Percentiles rank a stretch among this genome's conserved stretches.
These are phyloP conservation scores for Vaccinium corymbosum DNA, from an alignment of 148 eudicot genomes.

Conservation along the genomic window DNA sequence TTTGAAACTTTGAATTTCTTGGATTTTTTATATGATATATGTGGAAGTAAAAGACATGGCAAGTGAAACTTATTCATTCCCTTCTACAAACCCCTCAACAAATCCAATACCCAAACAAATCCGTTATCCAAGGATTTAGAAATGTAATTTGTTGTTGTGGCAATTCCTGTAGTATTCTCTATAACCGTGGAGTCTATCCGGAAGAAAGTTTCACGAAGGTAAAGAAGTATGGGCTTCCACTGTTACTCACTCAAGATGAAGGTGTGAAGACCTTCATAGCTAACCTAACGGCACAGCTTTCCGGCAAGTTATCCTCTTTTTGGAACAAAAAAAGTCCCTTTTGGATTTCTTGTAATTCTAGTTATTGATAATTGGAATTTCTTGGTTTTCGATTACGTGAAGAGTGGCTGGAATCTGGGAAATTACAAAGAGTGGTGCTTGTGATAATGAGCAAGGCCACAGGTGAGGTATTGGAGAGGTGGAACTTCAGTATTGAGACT, in stretches of 20 bases:
- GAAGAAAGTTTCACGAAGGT: conserved; percentile 89
- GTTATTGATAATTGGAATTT: not conserved
- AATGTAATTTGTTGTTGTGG: conserved; percentile 1
- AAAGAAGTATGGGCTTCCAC: conserved; percentile 90
- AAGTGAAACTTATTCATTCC: not conserved
- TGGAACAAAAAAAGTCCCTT: not conserved
- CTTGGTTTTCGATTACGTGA: not conserved
- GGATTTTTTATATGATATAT: not conserved
- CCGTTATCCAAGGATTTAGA: not conserved
- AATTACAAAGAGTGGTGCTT: conserved; percentile 80
- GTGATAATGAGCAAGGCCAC: conserved; percentile 90
- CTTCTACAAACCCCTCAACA: not conserved
- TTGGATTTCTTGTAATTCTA: not conserved
- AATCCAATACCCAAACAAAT: not conserved
- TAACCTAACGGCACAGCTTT: conserved; percentile 75
- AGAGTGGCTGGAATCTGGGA: conserved; percentile 98
- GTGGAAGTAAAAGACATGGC: not conserved
- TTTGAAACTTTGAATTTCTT: not conserved
- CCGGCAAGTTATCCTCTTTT: conserved; percentile 34
- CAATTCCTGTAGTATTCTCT: conserved; percentile 56
- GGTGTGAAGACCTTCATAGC: conserved; percentile 85
- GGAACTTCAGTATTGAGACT: conserved; percentile 97
- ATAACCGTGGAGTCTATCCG: conserved; percentile 89
- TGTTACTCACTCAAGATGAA: conserved; percentile 91
- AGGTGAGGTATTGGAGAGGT: conserved; percentile 84